phyloP scores from a whole-genome alignment of 2,329 filamentous ascomycete genomes.

The Cercospora beticola region DNA sequence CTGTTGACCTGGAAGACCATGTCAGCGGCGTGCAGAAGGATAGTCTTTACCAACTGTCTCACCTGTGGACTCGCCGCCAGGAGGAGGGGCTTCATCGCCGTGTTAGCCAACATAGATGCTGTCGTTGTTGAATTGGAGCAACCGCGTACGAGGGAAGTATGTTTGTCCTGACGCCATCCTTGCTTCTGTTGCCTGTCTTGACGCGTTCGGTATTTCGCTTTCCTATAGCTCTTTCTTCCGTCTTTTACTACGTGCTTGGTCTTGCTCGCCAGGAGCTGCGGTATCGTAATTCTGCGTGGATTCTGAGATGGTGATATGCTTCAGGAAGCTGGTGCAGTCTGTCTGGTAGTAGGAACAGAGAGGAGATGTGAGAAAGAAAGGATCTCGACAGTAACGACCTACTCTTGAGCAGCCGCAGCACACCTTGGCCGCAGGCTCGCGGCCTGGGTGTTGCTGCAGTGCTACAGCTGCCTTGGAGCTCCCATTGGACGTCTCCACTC shows the following conservation, averaged over 20 bases:
- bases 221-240: neutral
- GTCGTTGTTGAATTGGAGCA: neutral
- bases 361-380: neutral
- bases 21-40: neutral
- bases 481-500: slow-evolving; percentile 19
- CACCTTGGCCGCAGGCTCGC: slow-evolving; percentile 21
- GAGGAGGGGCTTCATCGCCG: neutral
- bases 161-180: neutral
- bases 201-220: too few relatives aligned
- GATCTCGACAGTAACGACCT: neutral
- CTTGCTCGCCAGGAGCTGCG: neutral
- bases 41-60: neutral
- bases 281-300: neutral
- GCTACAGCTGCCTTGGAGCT: slow-evolving; percentile 18
- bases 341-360: neutral
- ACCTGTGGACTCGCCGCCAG: neutral
- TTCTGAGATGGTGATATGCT: neutral
- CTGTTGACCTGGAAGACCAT: neutral
- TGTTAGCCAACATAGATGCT: neutral
- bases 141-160: neutral
- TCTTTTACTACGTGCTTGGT: neutral
- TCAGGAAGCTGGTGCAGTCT: neutral
- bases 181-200: neutral
- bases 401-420: slow-evolving; percentile 9
- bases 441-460: slow-evolving; percentile 15